Evolutionary conservation across 805 yeast species (phyloP).

Genomic region (Wickerhamomyces tratensis): DNA sequence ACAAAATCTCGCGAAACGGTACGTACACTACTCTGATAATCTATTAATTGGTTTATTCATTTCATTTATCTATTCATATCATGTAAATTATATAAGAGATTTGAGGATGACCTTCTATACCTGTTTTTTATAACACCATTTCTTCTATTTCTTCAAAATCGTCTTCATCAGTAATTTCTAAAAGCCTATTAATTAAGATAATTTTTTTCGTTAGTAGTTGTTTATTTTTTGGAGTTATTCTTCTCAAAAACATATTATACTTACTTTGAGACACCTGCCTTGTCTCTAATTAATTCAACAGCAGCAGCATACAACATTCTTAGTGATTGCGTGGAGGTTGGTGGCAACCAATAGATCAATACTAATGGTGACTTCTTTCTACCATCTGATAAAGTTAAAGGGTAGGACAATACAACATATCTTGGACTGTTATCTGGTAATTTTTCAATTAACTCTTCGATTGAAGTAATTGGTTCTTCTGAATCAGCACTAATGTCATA

Average conservation of each 20-base stretch:
- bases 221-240: no score
- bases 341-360: conserved; percentile 81
- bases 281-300: conserved; percentile 65
- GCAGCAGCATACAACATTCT: conserved; percentile 92
- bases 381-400: conserved; percentile 61
- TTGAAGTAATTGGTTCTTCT: conserved; percentile 31
- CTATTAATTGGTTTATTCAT: no score
- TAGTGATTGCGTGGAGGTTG: conserved; percentile 70
- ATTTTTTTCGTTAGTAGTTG: no score
- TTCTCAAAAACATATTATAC: conserved; percentile 4
- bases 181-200: conserved; percentile 28
- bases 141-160: conserved; percentile 54
- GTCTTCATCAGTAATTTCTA: conserved; percentile 59
- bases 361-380: conserved; percentile 67
- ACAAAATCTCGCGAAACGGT: no score
- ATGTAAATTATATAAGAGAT: no score
- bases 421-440: conserved; percentile 80
- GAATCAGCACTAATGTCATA: conserved; percentile 42
- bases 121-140: conserved; percentile 6
- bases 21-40: no score
- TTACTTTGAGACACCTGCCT: conserved; percentile 26
- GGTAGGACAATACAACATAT: conserved; percentile 67
- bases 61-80: no score
- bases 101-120: no score
- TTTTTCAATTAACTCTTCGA: conserved; percentile 63